Conservation (phyloP, 148 eudicot species). For the Diospyros lotus region DNA sequence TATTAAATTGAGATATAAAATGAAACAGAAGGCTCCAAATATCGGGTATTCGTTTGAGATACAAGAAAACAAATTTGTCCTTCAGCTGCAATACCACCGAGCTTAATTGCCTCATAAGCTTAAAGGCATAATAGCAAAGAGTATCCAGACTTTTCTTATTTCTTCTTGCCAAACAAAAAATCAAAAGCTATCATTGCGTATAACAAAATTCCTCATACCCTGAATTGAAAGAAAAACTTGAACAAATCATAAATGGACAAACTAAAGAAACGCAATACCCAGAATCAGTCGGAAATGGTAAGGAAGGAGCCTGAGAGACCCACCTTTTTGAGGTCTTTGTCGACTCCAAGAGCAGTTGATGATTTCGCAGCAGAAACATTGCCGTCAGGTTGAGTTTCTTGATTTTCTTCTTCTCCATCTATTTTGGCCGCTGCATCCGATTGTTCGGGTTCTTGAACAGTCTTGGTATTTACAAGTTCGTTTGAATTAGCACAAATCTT, state of each 20-base stretch:
- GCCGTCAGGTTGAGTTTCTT: not conserved
- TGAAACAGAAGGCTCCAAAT: not conserved
- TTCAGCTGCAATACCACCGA: not conserved
- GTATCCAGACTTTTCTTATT: not conserved
- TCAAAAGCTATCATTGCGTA: not conserved
- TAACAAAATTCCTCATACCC: too few relatives aligned
- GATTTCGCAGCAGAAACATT: not conserved
- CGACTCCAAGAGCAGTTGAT: conserved; percentile 27
- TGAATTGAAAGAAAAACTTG: too few relatives aligned
- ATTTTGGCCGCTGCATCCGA: not conserved
- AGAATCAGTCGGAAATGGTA: not conserved
- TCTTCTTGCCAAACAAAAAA: not conserved
- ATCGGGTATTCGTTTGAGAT: not conserved
- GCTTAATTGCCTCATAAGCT: not conserved
- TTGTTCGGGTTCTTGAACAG: conserved; percentile 3
- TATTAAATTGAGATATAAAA: not conserved
- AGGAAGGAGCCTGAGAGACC: not conserved
- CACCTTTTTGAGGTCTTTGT: conserved; percentile 71
- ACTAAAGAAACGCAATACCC: not conserved
- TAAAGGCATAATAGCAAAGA: not conserved
- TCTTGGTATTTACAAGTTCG: not conserved
- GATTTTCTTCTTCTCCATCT: conserved; percentile 8
- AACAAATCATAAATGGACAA: too few relatives aligned
- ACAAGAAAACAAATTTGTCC: not conserved
- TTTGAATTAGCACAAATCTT: conserved; percentile 1